These are phyloP conservation scores for Geotrichum aggregatum DNA, from an alignment of 1,139 yeast genomes.

Conservation along the genomic window DNA sequence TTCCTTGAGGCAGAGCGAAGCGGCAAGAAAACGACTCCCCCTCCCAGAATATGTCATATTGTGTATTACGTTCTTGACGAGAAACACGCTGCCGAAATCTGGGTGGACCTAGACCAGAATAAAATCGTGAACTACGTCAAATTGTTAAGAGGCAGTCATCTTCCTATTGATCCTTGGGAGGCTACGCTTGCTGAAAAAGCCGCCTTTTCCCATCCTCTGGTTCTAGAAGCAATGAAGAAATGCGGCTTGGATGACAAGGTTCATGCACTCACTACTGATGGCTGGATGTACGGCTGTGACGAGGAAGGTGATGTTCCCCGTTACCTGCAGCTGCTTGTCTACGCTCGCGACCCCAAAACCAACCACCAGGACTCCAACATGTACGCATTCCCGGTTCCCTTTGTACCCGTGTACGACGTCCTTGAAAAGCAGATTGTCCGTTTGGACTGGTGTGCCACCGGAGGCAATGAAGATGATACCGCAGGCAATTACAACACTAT, in stretches of 20 bases:
- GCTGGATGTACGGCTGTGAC: constrained; percentile 89
- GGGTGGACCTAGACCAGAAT: constrained; percentile 62
- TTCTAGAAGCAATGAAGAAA: constrained; percentile 55
- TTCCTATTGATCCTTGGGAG: constrained; percentile 74
- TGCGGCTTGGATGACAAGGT: constrained; percentile 54
- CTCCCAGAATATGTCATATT: constrained; percentile 58
- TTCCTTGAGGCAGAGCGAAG: constrained; percentile 66
- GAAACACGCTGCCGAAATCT: constrained; percentile 61
- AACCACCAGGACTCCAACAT: constrained; percentile 78
- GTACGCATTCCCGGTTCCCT: constrained; percentile 77
- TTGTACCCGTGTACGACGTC: constrained; percentile 75
- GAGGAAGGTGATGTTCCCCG: constrained; percentile 72
- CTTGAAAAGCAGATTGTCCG: constrained; percentile 61
- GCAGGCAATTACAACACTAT: constrained; percentile 37
- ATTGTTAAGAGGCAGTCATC: constrained; percentile 62
- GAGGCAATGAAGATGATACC: constrained; percentile 53
- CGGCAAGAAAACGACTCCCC: constrained; percentile 52
- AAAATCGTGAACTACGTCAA: constrained; percentile 51
- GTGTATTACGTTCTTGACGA: constrained; percentile 63
- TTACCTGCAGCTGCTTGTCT: constrained; percentile 72
- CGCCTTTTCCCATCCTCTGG: constrained; percentile 68
- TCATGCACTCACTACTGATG: constrained; percentile 66
- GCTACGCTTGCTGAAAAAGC: constrained; percentile 57
- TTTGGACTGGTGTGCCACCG: constrained; percentile 70
- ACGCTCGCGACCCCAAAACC: constrained; percentile 52